Conservation (phyloP, 2,329 filamentous ascomycete species). For the Ramichloridium luteum region DNA sequence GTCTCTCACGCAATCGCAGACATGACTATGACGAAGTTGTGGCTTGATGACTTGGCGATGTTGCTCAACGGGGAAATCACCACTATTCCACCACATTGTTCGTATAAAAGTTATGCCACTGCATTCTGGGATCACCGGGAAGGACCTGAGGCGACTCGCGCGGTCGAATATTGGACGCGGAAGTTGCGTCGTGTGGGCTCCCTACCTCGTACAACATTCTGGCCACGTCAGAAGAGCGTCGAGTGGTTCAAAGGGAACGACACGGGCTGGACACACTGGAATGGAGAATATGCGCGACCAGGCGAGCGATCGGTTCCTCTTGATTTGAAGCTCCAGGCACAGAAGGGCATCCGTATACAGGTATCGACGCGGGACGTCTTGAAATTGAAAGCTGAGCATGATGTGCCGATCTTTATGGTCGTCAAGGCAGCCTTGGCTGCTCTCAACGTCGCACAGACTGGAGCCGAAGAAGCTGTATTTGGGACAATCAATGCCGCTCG, state of each 20-base stretch:
- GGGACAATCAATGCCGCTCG: slow-evolving; percentile 23
- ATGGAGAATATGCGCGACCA: slow-evolving; percentile 16
- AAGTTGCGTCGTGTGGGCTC: slow-evolving; percentile 20
- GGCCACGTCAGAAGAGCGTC: slow-evolving; percentile 20
- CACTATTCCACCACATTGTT: slow-evolving; percentile 16
- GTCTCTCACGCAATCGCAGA: slow-evolving; percentile 22
- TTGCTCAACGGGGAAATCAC: slow-evolving; percentile 17
- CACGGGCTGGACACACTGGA: slow-evolving; percentile 17
- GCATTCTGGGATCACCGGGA: slow-evolving; percentile 21
- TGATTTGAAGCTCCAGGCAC: slow-evolving; percentile 16
- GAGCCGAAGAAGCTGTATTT: slow-evolving; percentile 23
- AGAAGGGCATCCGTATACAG: slow-evolving; percentile 19
- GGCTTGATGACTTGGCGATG: slow-evolving; percentile 22
- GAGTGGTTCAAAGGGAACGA: slow-evolving; percentile 26
- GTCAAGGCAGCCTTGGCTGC: slow-evolving; percentile 24
- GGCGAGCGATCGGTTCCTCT: slow-evolving; percentile 16
- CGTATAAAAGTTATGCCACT: slow-evolving; percentile 23
- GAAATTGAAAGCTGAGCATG: slow-evolving; percentile 21
- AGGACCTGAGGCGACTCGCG: slow-evolving; percentile 19
- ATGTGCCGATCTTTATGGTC: slow-evolving; percentile 23
- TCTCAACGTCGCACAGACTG: slow-evolving; percentile 20
- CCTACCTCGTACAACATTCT: slow-evolving; percentile 17
- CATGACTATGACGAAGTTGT: slow-evolving; percentile 25
- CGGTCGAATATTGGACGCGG: slow-evolving; percentile 20
- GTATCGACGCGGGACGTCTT: slow-evolving; percentile 18